Conservation (phyloP, 352 stramenopile genomes). For the Globisporangium orthogonon region DNA sequence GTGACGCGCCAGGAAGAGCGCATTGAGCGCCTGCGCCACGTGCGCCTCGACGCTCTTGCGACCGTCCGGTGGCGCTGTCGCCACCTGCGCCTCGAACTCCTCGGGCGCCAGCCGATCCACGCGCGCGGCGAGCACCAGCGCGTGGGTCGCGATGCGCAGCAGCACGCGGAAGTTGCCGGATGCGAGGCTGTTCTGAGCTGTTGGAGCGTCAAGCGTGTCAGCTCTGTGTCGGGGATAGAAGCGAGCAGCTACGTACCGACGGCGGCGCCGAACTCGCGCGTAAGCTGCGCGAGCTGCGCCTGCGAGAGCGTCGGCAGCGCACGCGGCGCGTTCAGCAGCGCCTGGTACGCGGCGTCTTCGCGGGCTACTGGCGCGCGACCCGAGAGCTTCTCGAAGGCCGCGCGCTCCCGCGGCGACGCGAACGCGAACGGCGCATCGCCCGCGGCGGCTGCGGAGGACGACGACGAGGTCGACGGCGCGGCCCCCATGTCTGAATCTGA, state of each 20-base stretch:
- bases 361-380: conserved; percentile 33
- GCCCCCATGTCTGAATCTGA: conserved; percentile 26
- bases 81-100: conserved; percentile 32
- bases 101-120: conserved; percentile 50
- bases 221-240: too few relatives aligned
- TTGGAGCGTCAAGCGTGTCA: too few relatives aligned
- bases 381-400: conserved; percentile 73
- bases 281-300: conserved; percentile 48
- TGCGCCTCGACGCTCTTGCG: conserved; percentile 33
- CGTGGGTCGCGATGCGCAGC: conserved; percentile 48
- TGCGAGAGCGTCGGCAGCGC: conserved; percentile 51
- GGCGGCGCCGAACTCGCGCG: conserved; percentile 49
- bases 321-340: conserved; percentile 32
- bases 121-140: conserved; percentile 45
- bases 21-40: conserved; percentile 51
- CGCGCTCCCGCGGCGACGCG: conserved; percentile 37
- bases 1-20: conserved; percentile 66
- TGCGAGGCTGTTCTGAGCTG: conserved; percentile 58
- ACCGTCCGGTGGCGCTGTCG: conserved; percentile 7
- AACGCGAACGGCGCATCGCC: conserved; percentile 25
- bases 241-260: conserved; percentile 28
- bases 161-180: conserved; percentile 78
- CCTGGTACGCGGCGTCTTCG: conserved; percentile 48
- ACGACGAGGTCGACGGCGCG: conserved; percentile 27
- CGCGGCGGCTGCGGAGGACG: conserved; percentile 9